Evolutionary conservation across 2,329 filamentous ascomycete species (phyloP).

Genomic region (Stachybotrys chartarum): DNA sequence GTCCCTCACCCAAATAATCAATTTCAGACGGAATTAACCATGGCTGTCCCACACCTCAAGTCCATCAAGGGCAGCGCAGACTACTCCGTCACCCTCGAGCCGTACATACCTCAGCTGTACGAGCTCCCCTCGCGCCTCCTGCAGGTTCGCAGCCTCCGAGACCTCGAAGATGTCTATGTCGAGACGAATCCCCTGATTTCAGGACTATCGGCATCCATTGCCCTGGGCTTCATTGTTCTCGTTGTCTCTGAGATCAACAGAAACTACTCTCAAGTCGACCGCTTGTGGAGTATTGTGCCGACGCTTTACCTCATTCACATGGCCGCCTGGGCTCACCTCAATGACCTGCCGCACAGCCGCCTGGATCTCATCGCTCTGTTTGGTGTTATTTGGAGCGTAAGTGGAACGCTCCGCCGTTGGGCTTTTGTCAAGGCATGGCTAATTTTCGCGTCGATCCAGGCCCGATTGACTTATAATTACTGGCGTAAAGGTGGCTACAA

Average conservation of each 20-base stretch:
- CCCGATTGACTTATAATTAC: slow-evolving; percentile 89
- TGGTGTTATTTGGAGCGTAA: slow-evolving; percentile 72
- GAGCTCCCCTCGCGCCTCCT: slow-evolving; percentile 60
- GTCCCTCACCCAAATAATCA: not conserved
- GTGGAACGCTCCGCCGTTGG: slow-evolving; percentile 19
- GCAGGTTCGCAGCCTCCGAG: slow-evolving; percentile 51
- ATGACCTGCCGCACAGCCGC: slow-evolving; percentile 61
- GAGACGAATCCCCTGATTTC: slow-evolving; percentile 81
- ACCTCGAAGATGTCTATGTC: slow-evolving; percentile 65
- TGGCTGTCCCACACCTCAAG: slow-evolving; percentile 68
- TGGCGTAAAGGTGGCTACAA: slow-evolving; percentile 90
- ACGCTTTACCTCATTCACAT: slow-evolving; percentile 83
- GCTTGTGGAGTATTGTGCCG: slow-evolving; percentile 84
- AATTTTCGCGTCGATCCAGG: slow-evolving; percentile 32
- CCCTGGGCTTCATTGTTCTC: slow-evolving; percentile 65
- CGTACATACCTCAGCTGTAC: slow-evolving; percentile 64
- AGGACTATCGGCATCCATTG: slow-evolving; percentile 63
- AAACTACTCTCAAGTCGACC: slow-evolving; percentile 97
- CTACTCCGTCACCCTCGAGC: slow-evolving; percentile 66
- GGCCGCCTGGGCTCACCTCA: slow-evolving; percentile 70
- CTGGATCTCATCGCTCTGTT: slow-evolving; percentile 67
- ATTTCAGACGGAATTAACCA: slow-evolving; percentile 18
- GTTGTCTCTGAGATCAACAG: slow-evolving; percentile 75
- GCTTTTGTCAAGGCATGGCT: not conserved
- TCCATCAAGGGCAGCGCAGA: slow-evolving; percentile 69